These are phyloP conservation scores for Xylaria sp. DNA, from an alignment of 495 filamentous ascomycete genomes.

Conservation along the genomic window DNA sequence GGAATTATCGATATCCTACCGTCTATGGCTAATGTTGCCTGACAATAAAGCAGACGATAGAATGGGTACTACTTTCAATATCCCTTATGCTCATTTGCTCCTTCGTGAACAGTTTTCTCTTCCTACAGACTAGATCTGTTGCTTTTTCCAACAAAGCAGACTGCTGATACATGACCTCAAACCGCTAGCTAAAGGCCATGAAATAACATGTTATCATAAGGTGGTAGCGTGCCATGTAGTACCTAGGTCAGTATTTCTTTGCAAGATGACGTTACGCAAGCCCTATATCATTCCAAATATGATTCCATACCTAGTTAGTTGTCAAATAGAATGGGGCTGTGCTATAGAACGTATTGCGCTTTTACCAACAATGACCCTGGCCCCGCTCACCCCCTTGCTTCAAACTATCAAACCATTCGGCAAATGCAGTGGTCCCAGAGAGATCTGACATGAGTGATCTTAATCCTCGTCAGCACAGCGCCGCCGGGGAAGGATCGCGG, in stretches of 20 bases:
- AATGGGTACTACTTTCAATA: neutral
- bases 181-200: neutral
- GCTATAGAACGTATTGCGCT: neutral
- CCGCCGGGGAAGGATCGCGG: constrained; percentile 6
- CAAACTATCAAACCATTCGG: constrained; percentile 18
- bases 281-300: constrained; percentile 20
- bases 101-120: neutral
- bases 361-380: neutral
- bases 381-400: neutral
- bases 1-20: neutral
- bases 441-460: constrained; percentile 6
- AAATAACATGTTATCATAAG: neutral
- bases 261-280: neutral
- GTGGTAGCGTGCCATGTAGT: too few species aligned
- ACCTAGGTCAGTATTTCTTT: neutral
- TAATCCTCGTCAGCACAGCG: constrained; percentile 4
- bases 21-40: neutral
- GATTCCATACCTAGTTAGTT: neutral
- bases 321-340: constrained; percentile 13
- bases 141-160: neutral
- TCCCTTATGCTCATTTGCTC: neutral
- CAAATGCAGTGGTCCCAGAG: constrained; percentile 2
- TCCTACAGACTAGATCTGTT: neutral
- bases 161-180: neutral
- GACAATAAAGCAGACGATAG: neutral